A percentile compares a stretch with the other conserved stretches of the same genome.
These are phyloP conservation scores for Amanita rubescens DNA, from an alignment of 768 basidiomycete genomes.

Conservation along the genomic window DNA sequence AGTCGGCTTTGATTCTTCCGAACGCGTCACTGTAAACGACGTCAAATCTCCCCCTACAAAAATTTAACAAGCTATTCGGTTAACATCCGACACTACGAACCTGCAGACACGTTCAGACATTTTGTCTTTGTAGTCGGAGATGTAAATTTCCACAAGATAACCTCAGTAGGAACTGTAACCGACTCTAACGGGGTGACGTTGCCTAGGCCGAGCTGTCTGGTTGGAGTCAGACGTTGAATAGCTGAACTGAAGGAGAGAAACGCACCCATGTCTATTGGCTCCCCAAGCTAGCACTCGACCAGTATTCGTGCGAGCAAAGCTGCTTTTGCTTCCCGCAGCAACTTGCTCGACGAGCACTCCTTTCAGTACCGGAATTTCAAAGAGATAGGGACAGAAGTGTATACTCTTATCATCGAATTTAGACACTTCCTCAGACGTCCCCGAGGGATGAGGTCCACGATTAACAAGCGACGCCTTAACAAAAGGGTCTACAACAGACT, in stretches of 20 bases:
- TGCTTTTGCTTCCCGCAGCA: slow-evolving; percentile 63
- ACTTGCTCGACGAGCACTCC: slow-evolving; percentile 61
- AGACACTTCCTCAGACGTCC: slow-evolving; percentile 24
- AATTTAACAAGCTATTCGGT: not conserved
- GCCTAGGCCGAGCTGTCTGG: slow-evolving; percentile 78
- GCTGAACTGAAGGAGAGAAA: not conserved
- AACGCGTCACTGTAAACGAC: slow-evolving; percentile 65
- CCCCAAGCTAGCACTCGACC: slow-evolving; percentile 87
- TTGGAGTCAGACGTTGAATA: slow-evolving; percentile 3
- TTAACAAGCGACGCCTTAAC: slow-evolving; percentile 33
- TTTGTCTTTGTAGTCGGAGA: slow-evolving; percentile 42
- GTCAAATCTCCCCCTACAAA: slow-evolving; percentile 64
- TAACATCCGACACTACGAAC: slow-evolving; percentile 23
- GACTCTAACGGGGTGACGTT: slow-evolving; percentile 51
- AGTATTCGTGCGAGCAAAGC: slow-evolving; percentile 57
- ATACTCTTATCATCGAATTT: slow-evolving; percentile 36
- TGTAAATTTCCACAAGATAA: slow-evolving; percentile 58
- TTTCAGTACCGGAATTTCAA: slow-evolving; percentile 68
- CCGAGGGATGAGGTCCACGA: slow-evolving; percentile 22
- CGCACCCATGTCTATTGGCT: slow-evolving; percentile 79
- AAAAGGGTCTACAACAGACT: slow-evolving; percentile 43
- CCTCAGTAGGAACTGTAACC: slow-evolving; percentile 80
- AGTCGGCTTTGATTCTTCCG: slow-evolving; percentile 16
- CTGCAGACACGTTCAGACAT: slow-evolving; percentile 62
- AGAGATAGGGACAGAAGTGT: slow-evolving; percentile 60